A percentile compares a stretch with the other conserved stretches of the same genome.
Conservation (phyloP, 495 filamentous ascomycete genomes). For the Stereocaulon alpinum region DNA sequence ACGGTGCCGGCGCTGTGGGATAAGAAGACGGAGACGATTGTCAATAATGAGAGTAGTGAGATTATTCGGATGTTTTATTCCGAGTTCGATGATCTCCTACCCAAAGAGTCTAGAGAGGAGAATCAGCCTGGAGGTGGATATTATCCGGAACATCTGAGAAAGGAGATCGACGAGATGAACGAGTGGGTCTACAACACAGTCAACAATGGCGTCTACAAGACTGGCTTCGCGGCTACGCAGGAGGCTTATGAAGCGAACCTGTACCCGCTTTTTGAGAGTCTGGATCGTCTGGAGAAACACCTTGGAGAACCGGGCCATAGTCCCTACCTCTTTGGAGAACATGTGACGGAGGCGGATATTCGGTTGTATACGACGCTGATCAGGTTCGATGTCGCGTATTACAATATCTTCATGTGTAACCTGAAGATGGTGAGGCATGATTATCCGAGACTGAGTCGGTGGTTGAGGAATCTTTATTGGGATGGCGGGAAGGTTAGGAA, state of each 20-base stretch:
- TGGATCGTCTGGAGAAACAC: conserved; percentile 54
- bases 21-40: conserved; percentile 58
- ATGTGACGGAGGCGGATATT: conserved; percentile 60
- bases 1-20: conserved; percentile 78
- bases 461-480: conserved; percentile 66
- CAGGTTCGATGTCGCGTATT: conserved; percentile 58
- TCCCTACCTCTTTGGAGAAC: conserved; percentile 53
- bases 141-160: conserved; percentile 43
- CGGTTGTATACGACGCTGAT: conserved; percentile 54
- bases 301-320: conserved; percentile 37
- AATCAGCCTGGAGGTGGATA: conserved; percentile 39
- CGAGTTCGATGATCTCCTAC: conserved; percentile 50
- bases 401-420: conserved; percentile 63
- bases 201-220: conserved; percentile 66
- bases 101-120: conserved; percentile 36
- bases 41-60: conserved; percentile 79
- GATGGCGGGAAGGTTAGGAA: conserved; percentile 41
- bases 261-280: conserved; percentile 47
- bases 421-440: conserved; percentile 57
- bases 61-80: conserved; percentile 61
- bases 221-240: conserved; percentile 56
- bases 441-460: conserved; percentile 58
- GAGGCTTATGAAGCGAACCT: conserved; percentile 53
- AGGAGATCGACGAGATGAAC: conserved; percentile 51
- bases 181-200: conserved; percentile 55